phyloP scores from a whole-genome alignment of 371 early-diverging fungal species.

The Mycotypha africana region DNA sequence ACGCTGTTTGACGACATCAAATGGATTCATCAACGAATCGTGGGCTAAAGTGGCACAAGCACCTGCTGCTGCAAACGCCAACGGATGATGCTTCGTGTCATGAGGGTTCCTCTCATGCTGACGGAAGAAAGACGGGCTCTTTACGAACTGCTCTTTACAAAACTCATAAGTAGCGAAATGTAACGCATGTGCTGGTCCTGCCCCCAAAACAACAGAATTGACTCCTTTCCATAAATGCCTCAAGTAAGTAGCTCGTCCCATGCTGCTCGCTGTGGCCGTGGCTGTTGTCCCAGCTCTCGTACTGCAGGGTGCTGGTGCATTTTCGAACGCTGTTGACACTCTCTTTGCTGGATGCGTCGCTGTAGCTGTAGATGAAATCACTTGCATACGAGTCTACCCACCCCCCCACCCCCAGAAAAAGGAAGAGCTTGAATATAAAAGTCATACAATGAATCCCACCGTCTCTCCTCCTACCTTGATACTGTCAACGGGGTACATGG shows the following conservation, averaged over 20 bases:
- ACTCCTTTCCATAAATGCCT: conserved; percentile 89
- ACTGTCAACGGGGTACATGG: conserved; percentile 93
- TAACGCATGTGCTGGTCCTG: conserved; percentile 95
- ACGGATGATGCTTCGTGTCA: conserved; percentile 35
- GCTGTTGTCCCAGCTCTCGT: conserved; percentile 1
- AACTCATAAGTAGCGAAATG: conserved; percentile 95
- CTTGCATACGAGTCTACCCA: conserved; percentile 49
- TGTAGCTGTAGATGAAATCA: conserved; percentile 18
- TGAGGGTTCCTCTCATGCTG: too few relatives aligned
- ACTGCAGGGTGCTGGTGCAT: too few relatives aligned
- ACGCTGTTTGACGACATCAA: conserved; percentile 96
- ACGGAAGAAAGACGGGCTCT: too few relatives aligned
- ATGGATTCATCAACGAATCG: conserved; percentile 93
- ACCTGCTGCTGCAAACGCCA: conserved; percentile 78
- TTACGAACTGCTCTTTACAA: conserved; percentile 72
- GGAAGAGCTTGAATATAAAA: too few relatives aligned
- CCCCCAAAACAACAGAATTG: conserved; percentile 85
- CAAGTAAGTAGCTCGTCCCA: too few relatives aligned
- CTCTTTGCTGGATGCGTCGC: too few relatives aligned
- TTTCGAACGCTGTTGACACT: too few relatives aligned
- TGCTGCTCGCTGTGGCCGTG: too few relatives aligned
- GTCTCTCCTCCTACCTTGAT: conserved; percentile 92
- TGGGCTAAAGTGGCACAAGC: conserved; percentile 85
- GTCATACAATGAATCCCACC: too few relatives aligned
- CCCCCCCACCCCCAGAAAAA: neutral